phyloP scores from a whole-genome alignment of 352 stramenopile species.

The Globisporangium yorkense region DNA sequence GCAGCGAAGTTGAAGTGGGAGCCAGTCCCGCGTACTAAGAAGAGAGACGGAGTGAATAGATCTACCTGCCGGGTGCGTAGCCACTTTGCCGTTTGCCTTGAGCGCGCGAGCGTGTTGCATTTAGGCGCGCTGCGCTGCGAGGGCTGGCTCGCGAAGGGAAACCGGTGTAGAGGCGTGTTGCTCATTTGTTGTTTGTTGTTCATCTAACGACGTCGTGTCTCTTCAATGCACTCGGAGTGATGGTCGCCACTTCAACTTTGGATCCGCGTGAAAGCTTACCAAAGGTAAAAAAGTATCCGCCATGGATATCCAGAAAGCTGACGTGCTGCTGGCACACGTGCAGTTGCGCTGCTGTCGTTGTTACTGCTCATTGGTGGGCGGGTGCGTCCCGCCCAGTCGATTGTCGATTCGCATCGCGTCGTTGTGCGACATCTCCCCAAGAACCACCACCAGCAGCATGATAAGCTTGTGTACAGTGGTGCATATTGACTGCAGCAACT shows the following conservation, averaged over 20 bases:
- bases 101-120: too few species aligned
- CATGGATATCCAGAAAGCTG: not conserved
- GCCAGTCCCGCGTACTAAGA: too few species aligned
- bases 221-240: slow-evolving; percentile 10
- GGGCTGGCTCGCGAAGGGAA: not conserved
- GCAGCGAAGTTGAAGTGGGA: not conserved
- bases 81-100: not conserved
- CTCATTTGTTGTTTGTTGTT: not conserved
- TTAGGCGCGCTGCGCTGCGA: not conserved
- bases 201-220: not conserved
- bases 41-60: not conserved
- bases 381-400: slow-evolving; percentile 1
- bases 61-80: not conserved
- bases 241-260: not conserved
- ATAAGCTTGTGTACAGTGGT: too few species aligned
- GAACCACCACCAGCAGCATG: not conserved
- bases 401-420: slow-evolving; percentile 13
- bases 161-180: not conserved
- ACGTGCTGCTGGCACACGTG: not conserved
- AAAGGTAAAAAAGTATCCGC: not conserved
- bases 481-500: not conserved
- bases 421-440: not conserved
- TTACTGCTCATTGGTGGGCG: not conserved
- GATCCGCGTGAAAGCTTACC: not conserved
- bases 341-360: not conserved